Conservation (phyloP, 2,329 filamentous ascomycete genomes). For the Dothidotthia symphoricarpi region DNA sequence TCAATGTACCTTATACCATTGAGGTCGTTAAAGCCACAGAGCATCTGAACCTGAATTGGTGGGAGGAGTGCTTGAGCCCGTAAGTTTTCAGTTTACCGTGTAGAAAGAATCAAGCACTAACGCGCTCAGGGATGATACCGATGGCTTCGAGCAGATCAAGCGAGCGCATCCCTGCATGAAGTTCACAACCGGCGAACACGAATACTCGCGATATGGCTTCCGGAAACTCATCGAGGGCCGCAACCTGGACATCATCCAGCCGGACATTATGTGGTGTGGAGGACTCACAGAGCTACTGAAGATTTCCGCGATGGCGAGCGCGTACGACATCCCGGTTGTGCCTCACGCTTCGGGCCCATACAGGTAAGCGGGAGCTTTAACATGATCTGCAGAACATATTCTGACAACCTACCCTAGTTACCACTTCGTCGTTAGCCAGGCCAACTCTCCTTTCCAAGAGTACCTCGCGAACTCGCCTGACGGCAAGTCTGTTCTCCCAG, state of each 20-base stretch:
- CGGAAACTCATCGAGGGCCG: conserved; percentile 88
- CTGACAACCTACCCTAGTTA: conserved; percentile 48
- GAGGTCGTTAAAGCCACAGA: conserved; percentile 81
- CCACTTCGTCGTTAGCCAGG: conserved; percentile 91
- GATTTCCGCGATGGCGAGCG: conserved; percentile 82
- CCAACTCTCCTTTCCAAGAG: conserved; percentile 92
- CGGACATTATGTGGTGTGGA: conserved; percentile 96
- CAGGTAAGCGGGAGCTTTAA: conserved; percentile 46
- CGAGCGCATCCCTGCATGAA: conserved; percentile 84
- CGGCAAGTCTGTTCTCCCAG: conserved; percentile 82
- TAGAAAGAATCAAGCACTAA: no score
- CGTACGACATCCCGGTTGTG: conserved; percentile 91
- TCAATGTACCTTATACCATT: conserved; percentile 91
- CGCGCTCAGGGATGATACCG: conserved; percentile 66
- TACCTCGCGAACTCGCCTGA: conserved; percentile 92
- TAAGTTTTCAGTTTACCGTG: no score
- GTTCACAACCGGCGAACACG: conserved; percentile 95
- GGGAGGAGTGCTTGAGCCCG: conserved; percentile 89
- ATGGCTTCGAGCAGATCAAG: conserved; percentile 88
- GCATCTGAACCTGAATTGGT: conserved; percentile 90
- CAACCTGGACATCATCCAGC: conserved; percentile 91
- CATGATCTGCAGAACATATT: no score
- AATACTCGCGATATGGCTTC: conserved; percentile 93
- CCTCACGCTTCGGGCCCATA: conserved; percentile 94
- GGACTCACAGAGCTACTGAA: conserved; percentile 90